phyloP scores from a whole-genome alignment of 2,329 filamentous ascomycete species.

The Diaporthe ampelina region DNA sequence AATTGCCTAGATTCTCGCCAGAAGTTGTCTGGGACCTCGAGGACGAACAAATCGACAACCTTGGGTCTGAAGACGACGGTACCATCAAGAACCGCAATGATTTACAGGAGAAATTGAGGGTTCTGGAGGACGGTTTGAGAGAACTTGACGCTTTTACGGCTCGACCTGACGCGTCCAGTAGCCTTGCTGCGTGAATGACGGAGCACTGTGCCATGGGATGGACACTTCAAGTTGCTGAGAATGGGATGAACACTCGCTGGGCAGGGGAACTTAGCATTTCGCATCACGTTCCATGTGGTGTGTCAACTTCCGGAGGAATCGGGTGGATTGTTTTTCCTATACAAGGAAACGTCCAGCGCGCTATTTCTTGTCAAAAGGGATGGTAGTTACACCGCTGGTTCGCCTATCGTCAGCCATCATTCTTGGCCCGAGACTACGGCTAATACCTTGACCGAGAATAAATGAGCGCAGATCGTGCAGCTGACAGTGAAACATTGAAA shows the following conservation, averaged over 20 bases:
- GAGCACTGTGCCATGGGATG: not conserved
- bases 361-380: too few relatives aligned
- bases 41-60: constrained; percentile 44
- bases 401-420: not conserved
- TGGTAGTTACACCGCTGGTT: not conserved
- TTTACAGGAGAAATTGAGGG: constrained; percentile 43
- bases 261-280: not conserved
- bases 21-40: constrained; percentile 47
- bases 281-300: too few relatives aligned
- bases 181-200: not conserved
- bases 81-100: constrained; percentile 44
- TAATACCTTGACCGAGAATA: not conserved
- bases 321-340: not conserved
- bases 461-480: not conserved
- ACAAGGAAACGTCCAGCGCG: too few relatives aligned
- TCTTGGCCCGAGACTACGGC: constrained; percentile 17
- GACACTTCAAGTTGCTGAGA: too few relatives aligned
- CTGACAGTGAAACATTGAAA: constrained; percentile 12
- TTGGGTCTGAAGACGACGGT: constrained; percentile 46
- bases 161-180: constrained; percentile 21
- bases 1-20: constrained; percentile 42
- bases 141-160: constrained; percentile 47
- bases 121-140: constrained; percentile 46
- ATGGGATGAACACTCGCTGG: not conserved
- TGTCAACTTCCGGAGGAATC: not conserved